Conservation (phyloP, 1,284 basidiomycete genomes). For the Singerocomus rubriflavus region DNA sequence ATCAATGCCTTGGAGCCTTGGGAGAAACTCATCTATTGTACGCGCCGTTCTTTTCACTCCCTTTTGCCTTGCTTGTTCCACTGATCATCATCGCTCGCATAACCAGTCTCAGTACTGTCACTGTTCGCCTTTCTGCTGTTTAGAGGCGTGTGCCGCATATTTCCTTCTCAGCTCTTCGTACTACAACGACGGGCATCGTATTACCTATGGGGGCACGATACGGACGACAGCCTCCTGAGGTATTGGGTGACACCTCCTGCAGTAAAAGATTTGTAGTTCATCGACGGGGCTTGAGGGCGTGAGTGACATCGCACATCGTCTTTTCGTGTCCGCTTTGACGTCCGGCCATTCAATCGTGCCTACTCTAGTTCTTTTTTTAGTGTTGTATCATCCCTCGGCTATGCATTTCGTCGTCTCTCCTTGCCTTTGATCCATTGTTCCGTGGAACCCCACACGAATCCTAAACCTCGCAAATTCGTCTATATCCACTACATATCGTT, state of each 20-base stretch:
- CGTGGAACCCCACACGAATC: not conserved
- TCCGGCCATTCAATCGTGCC: not conserved
- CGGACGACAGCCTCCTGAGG: constrained; percentile 25
- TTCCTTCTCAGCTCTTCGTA: constrained; percentile 29
- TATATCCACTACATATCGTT: not conserved
- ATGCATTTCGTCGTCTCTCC: not conserved
- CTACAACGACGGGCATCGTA: constrained; percentile 32
- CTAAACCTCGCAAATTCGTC: not conserved
- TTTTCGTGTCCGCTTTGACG: constrained; percentile 4
- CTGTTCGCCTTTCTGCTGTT: constrained; percentile 29
- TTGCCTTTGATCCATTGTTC: not conserved
- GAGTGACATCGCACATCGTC: constrained; percentile 2
- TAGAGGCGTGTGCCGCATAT: constrained; percentile 27
- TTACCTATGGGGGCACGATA: constrained; percentile 33
- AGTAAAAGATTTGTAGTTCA: constrained; percentile 26
- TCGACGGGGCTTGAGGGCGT: constrained; percentile 10
- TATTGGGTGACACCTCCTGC: constrained; percentile 30
- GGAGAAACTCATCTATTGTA: constrained; percentile 56
- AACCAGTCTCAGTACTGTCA: constrained; percentile 28
- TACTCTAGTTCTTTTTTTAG: not conserved
- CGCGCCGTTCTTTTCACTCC: constrained; percentile 25
- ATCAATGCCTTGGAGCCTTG: constrained; percentile 55
- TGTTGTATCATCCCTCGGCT: constrained; percentile 11
- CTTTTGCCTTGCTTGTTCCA: too few relatives aligned
- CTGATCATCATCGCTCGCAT: not conserved